Evolutionary conservation across 2,329 filamentous ascomycete species (phyloP), one percentile per base, ranked within the genome.

Genomic region (Conoideocrella luteorostrata): DNA sequence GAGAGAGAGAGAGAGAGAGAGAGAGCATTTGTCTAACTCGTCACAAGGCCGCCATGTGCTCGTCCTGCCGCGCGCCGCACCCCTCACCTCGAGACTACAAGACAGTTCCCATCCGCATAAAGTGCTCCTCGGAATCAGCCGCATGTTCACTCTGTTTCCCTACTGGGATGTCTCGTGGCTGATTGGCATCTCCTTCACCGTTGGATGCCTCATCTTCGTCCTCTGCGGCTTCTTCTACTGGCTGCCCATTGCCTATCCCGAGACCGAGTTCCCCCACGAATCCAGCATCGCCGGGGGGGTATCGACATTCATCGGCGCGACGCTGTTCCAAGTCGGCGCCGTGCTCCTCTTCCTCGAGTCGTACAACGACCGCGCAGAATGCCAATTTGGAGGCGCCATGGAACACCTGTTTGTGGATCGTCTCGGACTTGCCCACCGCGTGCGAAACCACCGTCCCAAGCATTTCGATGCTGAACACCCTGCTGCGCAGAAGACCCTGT

Each of bases 271-370:
- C 17, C 32, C 60, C 1, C 66, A 67, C 26, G 43, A 45, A 21
- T 4, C 21, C 13, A n/a, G 13, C 21, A 24, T 45, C 12, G 62
- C 64, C 43, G 81, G 68, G 1, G 79, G 78, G 3, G 67, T 80
- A 23, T 74, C 70, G 0, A 75, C 75, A 0, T 80, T 81, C 51
- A 67, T 82, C 20, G 78, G 78, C 4, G 77, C 77, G 0, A 80
- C 75, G 2, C 62, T 81, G 4, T 83, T 83, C 56, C 74, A 78
- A 47, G 44, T 77, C 3, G 78, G 77, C 1, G 74, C 72, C 45
- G 50, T 81, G 4, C 55, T 81, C 2, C 61, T 82, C n/a, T 63
- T 81, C 52, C 59, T 79, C 9, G 79, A 83, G 54, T 76, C 77
- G 3, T 64, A 78, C 29, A 82, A 82, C 56, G 37, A 39, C 21